Evolutionary conservation across 2,329 filamentous ascomycete genomes (phyloP), one percentile per base, ranked within the genome.

Genomic region (Cryphonectria naterciae): DNA sequence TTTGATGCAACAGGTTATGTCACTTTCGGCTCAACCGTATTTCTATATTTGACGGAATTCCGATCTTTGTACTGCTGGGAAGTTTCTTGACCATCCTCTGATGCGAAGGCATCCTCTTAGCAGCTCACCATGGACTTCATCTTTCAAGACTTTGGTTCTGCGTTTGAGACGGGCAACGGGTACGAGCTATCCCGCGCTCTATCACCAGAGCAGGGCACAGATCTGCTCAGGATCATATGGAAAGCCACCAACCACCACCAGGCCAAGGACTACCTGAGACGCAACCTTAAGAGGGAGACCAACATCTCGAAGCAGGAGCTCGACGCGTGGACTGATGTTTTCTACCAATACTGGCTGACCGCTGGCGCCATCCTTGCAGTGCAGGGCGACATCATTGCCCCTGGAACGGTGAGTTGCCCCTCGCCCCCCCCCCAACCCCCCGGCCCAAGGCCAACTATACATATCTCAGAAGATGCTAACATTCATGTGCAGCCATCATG

Each of bases 251-350:
- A 92, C 77, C 81, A 85, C 63, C 86, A 89, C 74, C 89, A 88
- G 75, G 84, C 91, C 65, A 89, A 90, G 74, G 85, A 85, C 49
- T 92, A 96, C 76, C 85, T 98, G 68, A 90, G 91, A 70, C 90
- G 92, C 77, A 86, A 96, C 70, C 88, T 95, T 72, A 83, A 85
- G 70, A 28, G 58, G 32, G 67, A 63, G 56, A 63, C 56, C 41
- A 46, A 54, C 8, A 61, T 68, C 32, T 61, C 54, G 4, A 89
- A 91, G 74, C 87, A 90, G 56, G 93, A 97, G 82, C 84, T 89
- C 35, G 88, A 86, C 70, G 91, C 91, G n/a, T 99, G 96, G 96
- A 85, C 91, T 0, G 95, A 97, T 54, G 90, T 98, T 41, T 97
- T 95, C 78, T 84, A 87, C 49, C 85, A 89, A 28, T 97, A 95